phyloP scores from a whole-genome alignment of 768 basidiomycete species.

The Tylopilus intermedius region DNA sequence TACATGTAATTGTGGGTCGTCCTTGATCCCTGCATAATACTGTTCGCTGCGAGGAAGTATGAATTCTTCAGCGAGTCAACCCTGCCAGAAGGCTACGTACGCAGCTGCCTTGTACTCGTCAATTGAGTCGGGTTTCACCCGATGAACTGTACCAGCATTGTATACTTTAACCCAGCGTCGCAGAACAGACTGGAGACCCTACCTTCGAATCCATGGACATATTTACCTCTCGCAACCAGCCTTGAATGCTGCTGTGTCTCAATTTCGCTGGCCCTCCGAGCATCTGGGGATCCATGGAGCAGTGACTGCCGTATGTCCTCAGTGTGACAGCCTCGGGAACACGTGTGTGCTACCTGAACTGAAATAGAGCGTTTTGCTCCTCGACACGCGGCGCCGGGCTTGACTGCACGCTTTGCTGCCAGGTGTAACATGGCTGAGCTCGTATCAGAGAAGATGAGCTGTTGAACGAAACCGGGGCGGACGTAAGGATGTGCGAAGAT shows the following conservation, averaged over 20 bases:
- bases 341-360: slow-evolving; percentile 48
- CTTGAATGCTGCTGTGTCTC: slow-evolving; percentile 80
- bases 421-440: slow-evolving; percentile 21
- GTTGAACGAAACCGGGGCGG: slow-evolving; percentile 1
- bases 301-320: slow-evolving; percentile 52
- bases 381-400: slow-evolving; percentile 13
- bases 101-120: slow-evolving; percentile 87
- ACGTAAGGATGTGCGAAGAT: slow-evolving; percentile 6
- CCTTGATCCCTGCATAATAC: slow-evolving; percentile 79
- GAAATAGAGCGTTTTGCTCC: slow-evolving; percentile 49
- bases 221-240: slow-evolving; percentile 89
- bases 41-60: slow-evolving; percentile 49
- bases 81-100: slow-evolving; percentile 40
- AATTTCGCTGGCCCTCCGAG: slow-evolving; percentile 74
- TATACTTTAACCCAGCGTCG: not conserved
- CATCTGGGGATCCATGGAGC: slow-evolving; percentile 90
- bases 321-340: slow-evolving; percentile 25
- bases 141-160: slow-evolving; percentile 56
- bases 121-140: slow-evolving; percentile 73
- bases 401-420: slow-evolving; percentile 13
- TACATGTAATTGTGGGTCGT: slow-evolving; percentile 67
- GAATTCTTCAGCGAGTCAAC: not conserved
- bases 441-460: slow-evolving; percentile 1
- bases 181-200: slow-evolving; percentile 2
- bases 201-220: slow-evolving; percentile 89